Conservation (phyloP, 2,329 filamentous ascomycete genomes). For the Pestalotiopsis sp. region DNA sequence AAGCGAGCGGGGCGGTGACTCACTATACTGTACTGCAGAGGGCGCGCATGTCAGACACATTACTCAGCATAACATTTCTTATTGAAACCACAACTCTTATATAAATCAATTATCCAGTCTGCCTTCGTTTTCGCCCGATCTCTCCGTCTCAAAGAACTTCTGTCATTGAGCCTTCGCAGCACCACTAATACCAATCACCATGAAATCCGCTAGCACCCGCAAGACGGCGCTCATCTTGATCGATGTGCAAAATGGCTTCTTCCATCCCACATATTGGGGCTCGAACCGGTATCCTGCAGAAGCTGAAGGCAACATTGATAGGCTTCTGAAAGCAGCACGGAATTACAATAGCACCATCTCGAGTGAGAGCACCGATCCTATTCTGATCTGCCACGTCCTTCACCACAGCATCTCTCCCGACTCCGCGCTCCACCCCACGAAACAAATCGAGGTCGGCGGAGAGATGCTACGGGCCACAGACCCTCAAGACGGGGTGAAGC, state of each 20-base stretch:
- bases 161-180: neutral
- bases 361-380: conserved; percentile 11
- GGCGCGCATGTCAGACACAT: too few relatives aligned
- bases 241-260: conserved; percentile 48
- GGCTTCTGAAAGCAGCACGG: conserved; percentile 35
- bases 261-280: conserved; percentile 40
- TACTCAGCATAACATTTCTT: too few relatives aligned
- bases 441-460: conserved; percentile 23
- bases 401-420: conserved; percentile 40
- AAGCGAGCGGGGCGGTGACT: too few relatives aligned
- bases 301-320: conserved; percentile 44
- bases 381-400: conserved; percentile 46
- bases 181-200: neutral
- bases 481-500: conserved; percentile 23
- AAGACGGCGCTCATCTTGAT: conserved; percentile 48
- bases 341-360: conserved; percentile 17
- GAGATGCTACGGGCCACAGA: conserved; percentile 34
- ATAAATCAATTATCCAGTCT: too few relatives aligned
- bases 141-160: neutral
- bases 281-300: conserved; percentile 43
- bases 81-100: too few relatives aligned
- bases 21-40: too few relatives aligned
- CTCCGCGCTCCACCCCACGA: conserved; percentile 38
- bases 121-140: too few relatives aligned
- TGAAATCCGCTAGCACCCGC: conserved; percentile 19